Evolutionary conservation across 208 protist species (phyloP), one percentile per base, ranked within the genome.

Genomic region (Trypanosoma conorhini): DNA sequence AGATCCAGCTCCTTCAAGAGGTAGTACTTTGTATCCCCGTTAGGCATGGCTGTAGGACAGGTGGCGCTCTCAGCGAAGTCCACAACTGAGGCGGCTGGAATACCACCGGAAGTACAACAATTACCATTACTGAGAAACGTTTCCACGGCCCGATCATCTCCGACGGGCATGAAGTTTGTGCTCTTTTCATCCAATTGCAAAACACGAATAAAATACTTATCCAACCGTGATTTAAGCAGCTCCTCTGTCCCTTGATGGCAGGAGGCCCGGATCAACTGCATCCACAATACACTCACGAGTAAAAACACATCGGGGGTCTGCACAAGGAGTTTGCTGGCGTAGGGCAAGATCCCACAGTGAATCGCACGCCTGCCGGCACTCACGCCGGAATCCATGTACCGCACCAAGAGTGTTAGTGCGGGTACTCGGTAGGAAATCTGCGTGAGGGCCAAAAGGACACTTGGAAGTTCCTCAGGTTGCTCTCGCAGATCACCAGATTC

Each of bases 291-390:
- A 69, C 80, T 89, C 31, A 91, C 77, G 44, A 94, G 81, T 3
- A 95, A 75, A 58, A 91, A 90, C 15, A 89, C 80, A 30, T 95
- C 85, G 3, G 88, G 90, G n/a, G 70, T 73, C 55, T 88, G 79
- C 55, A 88, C 87, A 26, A 99, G 86, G 21, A 99, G 88, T 72
- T 98, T 98, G 35, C 98, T 86, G 26, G 99, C 85, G 83, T 99
- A 99, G 13, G 98, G 98, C 60, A 99, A 95, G 56, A 99, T 96
- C 60, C 98, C 99, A 67, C 99, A 98, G 19, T 92, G 83, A 30
- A 99, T 93, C 10, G 91, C 89, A 33, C 95, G 81, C 73, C 96
- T 95, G 51, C 99, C 98, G 0, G 98, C 98, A 81, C 93, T 99
- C 15, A 92, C 84, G 21, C 98, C 98, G 3, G 98, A 82, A 80